Evolutionary conservation across 345 rosid genomes (phyloP).

Genomic region (Geranium rotundifolium): DNA sequence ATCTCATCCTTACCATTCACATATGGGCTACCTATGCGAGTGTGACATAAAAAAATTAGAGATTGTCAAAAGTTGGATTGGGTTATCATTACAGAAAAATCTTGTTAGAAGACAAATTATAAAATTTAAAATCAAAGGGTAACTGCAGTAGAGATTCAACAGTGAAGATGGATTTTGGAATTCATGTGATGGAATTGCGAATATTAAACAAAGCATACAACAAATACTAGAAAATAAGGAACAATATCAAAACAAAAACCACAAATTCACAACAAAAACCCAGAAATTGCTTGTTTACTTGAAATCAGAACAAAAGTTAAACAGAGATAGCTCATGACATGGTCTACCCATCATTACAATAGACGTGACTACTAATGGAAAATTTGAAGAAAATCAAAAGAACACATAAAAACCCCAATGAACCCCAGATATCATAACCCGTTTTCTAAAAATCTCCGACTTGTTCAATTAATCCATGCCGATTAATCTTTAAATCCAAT

Average conservation of each 20-base stretch:
- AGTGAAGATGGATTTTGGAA: conserved; percentile 10
- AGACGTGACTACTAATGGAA: too few relatives aligned
- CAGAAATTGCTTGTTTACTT: too few relatives aligned
- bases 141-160: conserved; percentile 6
- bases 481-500: too few relatives aligned
- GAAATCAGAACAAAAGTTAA: not conserved
- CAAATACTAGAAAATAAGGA: not conserved
- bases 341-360: too few relatives aligned
- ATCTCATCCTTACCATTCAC: conserved; percentile 23
- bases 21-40: conserved; percentile 22
- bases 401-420: too few relatives aligned
- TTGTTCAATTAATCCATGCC: too few relatives aligned
- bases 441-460: too few relatives aligned
- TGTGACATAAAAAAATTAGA: conserved; percentile 2
- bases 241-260: not conserved
- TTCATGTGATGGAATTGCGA: not conserved
- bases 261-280: too few relatives aligned
- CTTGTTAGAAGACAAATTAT: not conserved
- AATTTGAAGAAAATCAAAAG: too few relatives aligned
- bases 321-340: too few relatives aligned
- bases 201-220: not conserved
- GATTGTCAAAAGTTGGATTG: not conserved
- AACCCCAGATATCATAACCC: too few relatives aligned
- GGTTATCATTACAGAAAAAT: not conserved
- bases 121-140: conserved; percentile 1